These are phyloP conservation scores for Effrenium voratum DNA, from an alignment of 73 alveolate genomes.

Conservation along the genomic window DNA sequence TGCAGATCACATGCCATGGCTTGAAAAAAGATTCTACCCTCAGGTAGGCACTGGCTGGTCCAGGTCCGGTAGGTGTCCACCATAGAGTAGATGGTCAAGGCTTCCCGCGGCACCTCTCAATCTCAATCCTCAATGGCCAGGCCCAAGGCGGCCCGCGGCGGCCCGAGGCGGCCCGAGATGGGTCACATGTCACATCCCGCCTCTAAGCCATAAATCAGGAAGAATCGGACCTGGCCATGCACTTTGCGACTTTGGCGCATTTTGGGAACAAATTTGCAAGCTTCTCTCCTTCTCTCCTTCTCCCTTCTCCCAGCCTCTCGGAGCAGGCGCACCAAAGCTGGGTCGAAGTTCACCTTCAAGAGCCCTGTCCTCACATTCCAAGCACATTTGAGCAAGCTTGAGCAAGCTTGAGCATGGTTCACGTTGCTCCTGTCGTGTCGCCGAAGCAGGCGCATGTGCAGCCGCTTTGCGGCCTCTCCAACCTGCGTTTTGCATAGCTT, in stretches of 20 bases:
- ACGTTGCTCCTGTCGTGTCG: slow-evolving; percentile 67
- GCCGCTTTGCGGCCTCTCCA: slow-evolving; percentile 75
- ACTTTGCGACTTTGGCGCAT: not conserved
- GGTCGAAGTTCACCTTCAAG: slow-evolving; percentile 99
- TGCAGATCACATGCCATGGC: not conserved
- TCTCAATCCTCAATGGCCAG: not conserved
- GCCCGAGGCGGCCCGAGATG: not conserved
- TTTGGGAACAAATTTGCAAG: no score
- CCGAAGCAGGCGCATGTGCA: slow-evolving; percentile 68
- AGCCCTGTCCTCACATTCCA: slow-evolving; percentile 94
- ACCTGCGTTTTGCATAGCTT: no score
- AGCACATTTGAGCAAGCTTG: not conserved
- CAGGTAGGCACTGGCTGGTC: slow-evolving; percentile 59
- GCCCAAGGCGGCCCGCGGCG: not conserved
- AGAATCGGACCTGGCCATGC: slow-evolving; percentile 96
- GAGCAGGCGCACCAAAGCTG: slow-evolving; percentile 98
- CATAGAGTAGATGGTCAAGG: slow-evolving; percentile 61
- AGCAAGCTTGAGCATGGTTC: not conserved
- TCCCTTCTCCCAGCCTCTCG: slow-evolving; percentile 98
- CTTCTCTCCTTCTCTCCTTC: no score
- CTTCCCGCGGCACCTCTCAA: slow-evolving; percentile 56
- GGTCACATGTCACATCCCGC: slow-evolving; percentile 24
- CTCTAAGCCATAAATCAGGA: slow-evolving; percentile 97
- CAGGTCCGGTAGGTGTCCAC: slow-evolving; percentile 82
- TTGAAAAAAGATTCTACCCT: not conserved